phyloP scores from a whole-genome alignment of 257 asterid species.

The Buddleja alternifolia region DNA sequence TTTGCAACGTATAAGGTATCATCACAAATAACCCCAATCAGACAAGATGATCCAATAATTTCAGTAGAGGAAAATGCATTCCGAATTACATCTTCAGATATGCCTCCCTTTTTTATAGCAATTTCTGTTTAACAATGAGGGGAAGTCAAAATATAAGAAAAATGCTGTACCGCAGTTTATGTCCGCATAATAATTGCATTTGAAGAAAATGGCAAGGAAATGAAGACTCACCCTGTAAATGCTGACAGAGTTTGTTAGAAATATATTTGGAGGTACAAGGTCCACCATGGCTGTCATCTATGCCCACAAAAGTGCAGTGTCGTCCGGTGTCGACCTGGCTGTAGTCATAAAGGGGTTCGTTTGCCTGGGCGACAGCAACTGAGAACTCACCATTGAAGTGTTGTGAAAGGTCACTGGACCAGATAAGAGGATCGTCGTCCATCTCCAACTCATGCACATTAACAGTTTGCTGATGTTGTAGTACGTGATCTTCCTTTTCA shows the following conservation, averaged over 20 bases:
- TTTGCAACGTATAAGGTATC: conserved; percentile 61
- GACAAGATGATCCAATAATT: conserved; percentile 70
- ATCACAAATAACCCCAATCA: conserved; percentile 74
- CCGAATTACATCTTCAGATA: conserved; percentile 51
- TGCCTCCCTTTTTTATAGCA: conserved; percentile 51
- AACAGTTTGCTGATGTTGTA: no score
- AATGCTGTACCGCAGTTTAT: background rate
- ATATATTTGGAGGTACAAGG: conserved; percentile 60
- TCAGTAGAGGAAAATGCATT: conserved; percentile 68
- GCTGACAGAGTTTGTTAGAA: conserved; percentile 54
- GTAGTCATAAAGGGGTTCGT: conserved; percentile 62
- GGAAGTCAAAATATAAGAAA: no score
- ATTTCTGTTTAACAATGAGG: conserved; percentile 41
- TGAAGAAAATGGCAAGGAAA: background rate
- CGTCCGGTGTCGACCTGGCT: conserved; percentile 73
- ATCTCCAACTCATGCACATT: conserved; percentile 34
- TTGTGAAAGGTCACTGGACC: conserved; percentile 71
- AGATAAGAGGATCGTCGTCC: conserved; percentile 49
- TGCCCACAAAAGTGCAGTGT: conserved; percentile 65
- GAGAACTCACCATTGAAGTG: conserved; percentile 76
- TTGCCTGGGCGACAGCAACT: conserved; percentile 67
- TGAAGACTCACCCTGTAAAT: conserved; percentile 54
- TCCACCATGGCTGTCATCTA: conserved; percentile 92
- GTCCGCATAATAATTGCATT: no score
- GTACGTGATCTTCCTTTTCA: conserved; percentile 57